Evolutionary conservation across 805 yeast species (phyloP), one percentile per base, ranked within the genome.

Genomic region (Isabelozyma gotoi): DNA sequence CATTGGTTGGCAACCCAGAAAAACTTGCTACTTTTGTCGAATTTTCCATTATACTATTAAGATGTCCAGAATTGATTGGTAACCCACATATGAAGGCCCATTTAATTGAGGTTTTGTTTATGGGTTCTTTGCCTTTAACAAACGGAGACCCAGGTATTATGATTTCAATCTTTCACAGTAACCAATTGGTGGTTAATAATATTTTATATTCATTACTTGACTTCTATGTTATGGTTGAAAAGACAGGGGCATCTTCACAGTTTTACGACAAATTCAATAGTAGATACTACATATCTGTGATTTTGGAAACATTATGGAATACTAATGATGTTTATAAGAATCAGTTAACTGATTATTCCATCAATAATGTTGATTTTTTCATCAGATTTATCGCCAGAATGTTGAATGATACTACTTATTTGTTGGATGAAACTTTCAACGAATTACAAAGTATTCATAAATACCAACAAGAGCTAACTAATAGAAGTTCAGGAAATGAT

Each of bases 191-290:
- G 2, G 66, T 70, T 21, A 71, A 82, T 32, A 81, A 90, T 60
- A 60, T 94, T 49, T 70, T 94, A 44, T 90, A 88, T 56, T 86
- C 96, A 0, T 73, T 94, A 44, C 76, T 94, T 65, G 95, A 89
- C 55, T 86, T 90, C 48, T 94, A 92, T 62, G 96, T 94, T 29
- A 88, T 88, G 75, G 91, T 92, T 40, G 99, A 94, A 62, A 90
- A 88, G 57, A 94, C 99, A 0, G 99, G 99, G 7, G 85, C 97
- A 2, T 84, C 92, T 6, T 82, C 95, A 0, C 98, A 94, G 65
- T 94, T 92, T 60, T 92, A 92, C 63, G 99, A 94, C 63, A 94
- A 94, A 66, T 94, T 94, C 69, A 91, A 89, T 62, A 80, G 88
- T 36, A 78, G 99, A 62, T 92, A 82, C 64, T 85, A 88, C 59